A percentile compares a stretch with the other conserved stretches of the same genome.
These are phyloP conservation scores for Monosporascus sp. DNA, from an alignment of 2,329 filamentous ascomycete genomes.

Conservation along the genomic window DNA sequence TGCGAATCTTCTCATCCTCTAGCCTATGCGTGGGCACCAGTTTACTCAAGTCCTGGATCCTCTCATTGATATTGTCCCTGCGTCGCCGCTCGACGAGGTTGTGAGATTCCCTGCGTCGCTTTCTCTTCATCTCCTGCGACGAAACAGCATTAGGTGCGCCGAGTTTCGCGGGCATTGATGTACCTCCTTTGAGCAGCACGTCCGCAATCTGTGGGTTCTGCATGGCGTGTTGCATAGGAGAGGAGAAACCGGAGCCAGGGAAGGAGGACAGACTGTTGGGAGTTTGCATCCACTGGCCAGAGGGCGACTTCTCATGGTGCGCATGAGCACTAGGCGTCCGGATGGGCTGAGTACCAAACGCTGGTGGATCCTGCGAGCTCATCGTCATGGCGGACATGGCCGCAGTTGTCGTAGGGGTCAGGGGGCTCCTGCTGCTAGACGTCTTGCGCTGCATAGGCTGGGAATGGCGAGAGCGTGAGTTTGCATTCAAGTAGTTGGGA, in stretches of 20 bases:
- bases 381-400: slow-evolving; percentile 69
- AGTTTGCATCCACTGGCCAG: slow-evolving; percentile 86
- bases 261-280: slow-evolving; percentile 80
- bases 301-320: slow-evolving; percentile 73
- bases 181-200: slow-evolving; percentile 80
- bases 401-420: slow-evolving; percentile 76
- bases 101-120: slow-evolving; percentile 86
- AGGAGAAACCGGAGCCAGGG: slow-evolving; percentile 83
- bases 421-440: slow-evolving; percentile 70
- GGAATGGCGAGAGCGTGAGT: slow-evolving; percentile 53
- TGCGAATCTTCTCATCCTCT: slow-evolving; percentile 95
- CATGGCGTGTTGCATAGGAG: slow-evolving; percentile 64
- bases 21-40: slow-evolving; percentile 87
- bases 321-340: slow-evolving; percentile 56
- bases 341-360: slow-evolving; percentile 74
- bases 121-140: slow-evolving; percentile 88
- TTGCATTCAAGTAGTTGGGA: slow-evolving; percentile 50
- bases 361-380: slow-evolving; percentile 58
- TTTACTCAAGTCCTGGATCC: slow-evolving; percentile 92
- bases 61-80: slow-evolving; percentile 96
- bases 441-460: slow-evolving; percentile 66
- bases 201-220: slow-evolving; percentile 77
- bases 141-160: slow-evolving; percentile 53
- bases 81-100: slow-evolving; percentile 93
- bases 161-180: slow-evolving; percentile 86